phyloP scores from a whole-genome alignment of 106 monocot genomes.

The Dendrobium catenatum region DNA sequence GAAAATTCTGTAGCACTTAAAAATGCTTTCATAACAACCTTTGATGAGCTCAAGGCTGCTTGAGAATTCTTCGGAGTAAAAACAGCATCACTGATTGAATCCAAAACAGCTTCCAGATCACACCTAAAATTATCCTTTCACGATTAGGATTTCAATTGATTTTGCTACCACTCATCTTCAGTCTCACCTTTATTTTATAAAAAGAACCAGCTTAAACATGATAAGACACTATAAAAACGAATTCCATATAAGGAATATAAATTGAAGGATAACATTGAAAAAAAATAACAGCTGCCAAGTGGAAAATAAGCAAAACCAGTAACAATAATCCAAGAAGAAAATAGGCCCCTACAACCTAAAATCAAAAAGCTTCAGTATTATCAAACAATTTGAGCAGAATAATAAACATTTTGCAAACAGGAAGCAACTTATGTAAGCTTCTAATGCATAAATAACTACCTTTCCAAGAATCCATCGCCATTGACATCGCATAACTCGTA shows the following conservation, averaged over 20 bases:
- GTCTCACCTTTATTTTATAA: not conserved
- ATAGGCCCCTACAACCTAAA: not conserved
- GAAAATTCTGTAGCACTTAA: constrained; percentile 59
- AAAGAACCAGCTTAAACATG: not conserved
- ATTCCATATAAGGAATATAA: not conserved
- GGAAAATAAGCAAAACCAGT: not conserved
- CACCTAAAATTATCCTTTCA: constrained; percentile 31
- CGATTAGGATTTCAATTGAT: not conserved
- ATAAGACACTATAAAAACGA: not conserved
- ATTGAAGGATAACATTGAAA: not conserved
- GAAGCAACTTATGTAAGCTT: not conserved
- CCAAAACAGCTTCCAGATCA: constrained; percentile 71
- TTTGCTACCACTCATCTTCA: not conserved
- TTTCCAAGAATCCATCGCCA: constrained; percentile 53
- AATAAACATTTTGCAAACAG: not conserved
- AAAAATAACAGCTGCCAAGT: not conserved
- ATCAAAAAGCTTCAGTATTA: not conserved
- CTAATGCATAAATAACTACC: constrained; percentile 28
- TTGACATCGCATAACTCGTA: constrained; percentile 71
- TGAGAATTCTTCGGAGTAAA: constrained; percentile 29
- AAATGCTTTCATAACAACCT: constrained; percentile 39
- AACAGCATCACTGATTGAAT: constrained; percentile 51
- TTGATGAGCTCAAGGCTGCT: constrained; percentile 16
- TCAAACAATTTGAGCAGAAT: not conserved
- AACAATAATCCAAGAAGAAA: not conserved